Percentiles rank a stretch among this genome's conserved stretches.
Evolutionary conservation across 2,329 filamentous ascomycete species (phyloP).

Genomic region (Verticillium nubilum): DNA sequence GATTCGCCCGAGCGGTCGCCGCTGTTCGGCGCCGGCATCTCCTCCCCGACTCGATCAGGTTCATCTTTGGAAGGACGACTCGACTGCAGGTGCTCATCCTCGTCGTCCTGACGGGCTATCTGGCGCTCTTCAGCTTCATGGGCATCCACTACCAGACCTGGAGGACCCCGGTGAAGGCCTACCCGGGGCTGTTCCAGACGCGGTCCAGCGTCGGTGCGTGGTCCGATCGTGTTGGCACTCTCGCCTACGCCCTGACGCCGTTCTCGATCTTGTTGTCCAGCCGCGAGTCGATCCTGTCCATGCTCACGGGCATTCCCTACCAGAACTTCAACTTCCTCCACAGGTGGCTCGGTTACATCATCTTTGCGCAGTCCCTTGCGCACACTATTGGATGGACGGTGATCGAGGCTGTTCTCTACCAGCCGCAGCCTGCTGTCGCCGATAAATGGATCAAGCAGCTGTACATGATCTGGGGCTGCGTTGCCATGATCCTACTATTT

Average conservation of each 20-base stretch:
- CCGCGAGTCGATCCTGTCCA: slow-evolving; percentile 63
- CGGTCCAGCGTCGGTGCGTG: slow-evolving; percentile 62
- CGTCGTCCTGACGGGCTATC: slow-evolving; percentile 51
- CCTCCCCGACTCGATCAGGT: slow-evolving; percentile 52
- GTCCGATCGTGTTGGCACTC: slow-evolving; percentile 61
- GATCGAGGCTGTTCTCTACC: slow-evolving; percentile 60
- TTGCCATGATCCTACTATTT: slow-evolving; percentile 60
- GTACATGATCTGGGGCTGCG: slow-evolving; percentile 70
- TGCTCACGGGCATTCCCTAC: slow-evolving; percentile 68
- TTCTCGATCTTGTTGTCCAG: slow-evolving; percentile 60
- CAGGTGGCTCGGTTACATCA: slow-evolving; percentile 70
- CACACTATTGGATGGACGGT: slow-evolving; percentile 70
- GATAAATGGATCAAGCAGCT: slow-evolving; percentile 52
- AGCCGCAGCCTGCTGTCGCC: slow-evolving; percentile 61
- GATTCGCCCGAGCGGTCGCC: slow-evolving; percentile 28
- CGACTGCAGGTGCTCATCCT: slow-evolving; percentile 63
- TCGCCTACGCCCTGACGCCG: slow-evolving; percentile 71
- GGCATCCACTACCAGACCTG: slow-evolving; percentile 64
- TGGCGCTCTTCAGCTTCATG: slow-evolving; percentile 63
- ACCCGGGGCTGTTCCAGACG: slow-evolving; percentile 53
- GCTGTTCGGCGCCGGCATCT: slow-evolving; percentile 34
- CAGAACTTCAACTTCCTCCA: slow-evolving; percentile 75
- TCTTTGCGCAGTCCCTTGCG: slow-evolving; percentile 60
- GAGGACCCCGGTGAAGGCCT: slow-evolving; percentile 61
- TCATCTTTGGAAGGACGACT: slow-evolving; percentile 62